Evolutionary conservation across 164 flowering plant species (phyloP).

Genomic region (Vitis labrusca): DNA sequence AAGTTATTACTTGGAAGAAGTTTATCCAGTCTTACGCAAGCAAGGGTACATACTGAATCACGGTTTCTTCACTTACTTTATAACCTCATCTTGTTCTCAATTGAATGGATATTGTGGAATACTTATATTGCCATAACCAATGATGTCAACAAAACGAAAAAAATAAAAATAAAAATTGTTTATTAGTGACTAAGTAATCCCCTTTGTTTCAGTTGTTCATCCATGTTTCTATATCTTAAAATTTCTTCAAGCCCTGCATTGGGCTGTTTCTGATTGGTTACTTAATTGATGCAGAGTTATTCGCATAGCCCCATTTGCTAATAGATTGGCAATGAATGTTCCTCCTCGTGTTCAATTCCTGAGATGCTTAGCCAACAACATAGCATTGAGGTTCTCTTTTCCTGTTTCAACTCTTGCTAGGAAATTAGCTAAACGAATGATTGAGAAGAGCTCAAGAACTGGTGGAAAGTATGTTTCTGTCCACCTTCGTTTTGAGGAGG

Average conservation of each 20-base stretch:
- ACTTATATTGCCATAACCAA: too few species aligned
- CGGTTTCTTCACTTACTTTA: neutral
- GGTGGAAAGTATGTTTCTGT: conserved; percentile 78
- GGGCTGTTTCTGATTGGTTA: neutral
- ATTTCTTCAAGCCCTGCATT: neutral
- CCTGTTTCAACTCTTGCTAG: conserved; percentile 63
- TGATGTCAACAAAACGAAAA: too few species aligned
- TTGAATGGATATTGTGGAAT: neutral
- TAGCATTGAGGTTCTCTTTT: conserved; percentile 72
- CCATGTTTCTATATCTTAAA: too few species aligned
- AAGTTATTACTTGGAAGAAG: conserved; percentile 47
- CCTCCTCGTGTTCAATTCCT: conserved; percentile 75
- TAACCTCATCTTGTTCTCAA: neutral
- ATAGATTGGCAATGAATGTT: conserved; percentile 76
- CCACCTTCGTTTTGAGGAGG: conserved; percentile 96
- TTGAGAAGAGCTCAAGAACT: conserved; percentile 47
- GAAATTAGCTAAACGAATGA: conserved; percentile 62
- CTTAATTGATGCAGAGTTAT: conserved; percentile 54
- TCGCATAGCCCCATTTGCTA: conserved; percentile 88
- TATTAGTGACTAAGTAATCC: too few species aligned
- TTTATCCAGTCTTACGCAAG: conserved; percentile 53
- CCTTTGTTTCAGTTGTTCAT: too few species aligned
- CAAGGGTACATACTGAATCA: conserved; percentile 42
- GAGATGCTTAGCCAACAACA: conserved; percentile 80
- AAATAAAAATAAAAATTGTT: too few species aligned